These are phyloP conservation scores for Punica granatum DNA, from an alignment of 345 rosid genomes.

Conservation along the genomic window DNA sequence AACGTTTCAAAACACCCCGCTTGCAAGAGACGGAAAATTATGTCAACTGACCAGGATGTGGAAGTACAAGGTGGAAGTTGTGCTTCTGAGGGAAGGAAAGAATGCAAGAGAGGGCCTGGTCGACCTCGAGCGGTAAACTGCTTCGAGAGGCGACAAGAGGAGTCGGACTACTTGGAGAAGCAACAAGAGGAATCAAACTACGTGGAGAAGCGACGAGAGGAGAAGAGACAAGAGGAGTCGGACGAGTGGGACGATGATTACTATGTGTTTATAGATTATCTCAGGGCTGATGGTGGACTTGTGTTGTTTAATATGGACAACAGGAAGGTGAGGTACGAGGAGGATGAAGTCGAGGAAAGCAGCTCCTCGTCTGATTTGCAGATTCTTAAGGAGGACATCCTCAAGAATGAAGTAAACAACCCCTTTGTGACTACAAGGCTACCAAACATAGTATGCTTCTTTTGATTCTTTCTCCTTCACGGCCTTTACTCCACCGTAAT, in stretches of 20 bases:
- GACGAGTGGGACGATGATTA: slow-evolving; percentile 23
- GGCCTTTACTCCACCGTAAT: slow-evolving; percentile 2
- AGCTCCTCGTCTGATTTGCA: slow-evolving; percentile 35
- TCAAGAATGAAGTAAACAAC: slow-evolving; percentile 1
- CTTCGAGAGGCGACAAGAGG: too few species aligned
- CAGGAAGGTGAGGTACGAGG: slow-evolving; percentile 20
- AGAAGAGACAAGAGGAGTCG: slow-evolving; percentile 10
- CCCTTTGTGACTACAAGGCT: slow-evolving; percentile 18
- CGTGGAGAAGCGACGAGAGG: too few species aligned
- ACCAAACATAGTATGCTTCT: slow-evolving; percentile 20
- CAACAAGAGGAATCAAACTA: too few species aligned
- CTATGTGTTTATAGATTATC: slow-evolving; percentile 8
- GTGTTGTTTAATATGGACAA: slow-evolving; percentile 17
- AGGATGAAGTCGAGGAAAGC: slow-evolving; percentile 15
- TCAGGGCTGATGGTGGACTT: slow-evolving; percentile 11
- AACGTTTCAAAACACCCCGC: neutral
- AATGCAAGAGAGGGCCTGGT: neutral
- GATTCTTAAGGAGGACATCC: slow-evolving; percentile 12
- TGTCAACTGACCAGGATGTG: neutral
- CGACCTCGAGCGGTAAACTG: neutral
- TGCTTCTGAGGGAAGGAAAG: neutral
- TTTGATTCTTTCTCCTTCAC: slow-evolving; percentile 5
- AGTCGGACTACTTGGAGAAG: too few species aligned
- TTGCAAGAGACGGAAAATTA: neutral
- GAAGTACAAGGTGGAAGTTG: neutral